Conservation (phyloP, 1,284 basidiomycete species). For the Puccinia novopanici region DNA sequence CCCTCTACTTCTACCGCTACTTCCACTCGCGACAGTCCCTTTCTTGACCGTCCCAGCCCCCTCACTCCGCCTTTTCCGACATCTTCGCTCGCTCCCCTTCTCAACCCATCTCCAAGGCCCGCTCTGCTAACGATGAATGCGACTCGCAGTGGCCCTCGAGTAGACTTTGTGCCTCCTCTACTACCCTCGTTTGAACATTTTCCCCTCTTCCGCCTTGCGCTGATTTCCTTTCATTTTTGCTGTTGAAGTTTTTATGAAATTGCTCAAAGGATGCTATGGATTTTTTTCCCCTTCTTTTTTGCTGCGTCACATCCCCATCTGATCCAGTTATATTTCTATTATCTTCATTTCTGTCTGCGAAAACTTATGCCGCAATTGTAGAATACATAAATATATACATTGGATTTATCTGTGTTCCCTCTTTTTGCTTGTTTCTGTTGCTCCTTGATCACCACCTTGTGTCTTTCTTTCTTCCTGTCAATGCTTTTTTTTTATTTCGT, state of each 20-base stretch:
- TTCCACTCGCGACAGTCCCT: slow-evolving; percentile 33
- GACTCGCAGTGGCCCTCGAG: slow-evolving; percentile 17
- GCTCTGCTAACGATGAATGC: slow-evolving; percentile 20
- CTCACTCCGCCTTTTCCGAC: slow-evolving; percentile 38
- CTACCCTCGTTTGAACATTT: neutral
- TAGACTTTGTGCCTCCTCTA: slow-evolving; percentile 8
- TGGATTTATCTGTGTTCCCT: neutral
- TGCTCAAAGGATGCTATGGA: neutral
- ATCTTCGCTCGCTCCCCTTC: slow-evolving; percentile 32
- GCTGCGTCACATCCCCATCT: neutral
- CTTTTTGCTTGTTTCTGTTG: no score
- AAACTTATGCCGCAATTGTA: neutral
- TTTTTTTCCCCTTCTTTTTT: no score
- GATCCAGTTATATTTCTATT: neutral
- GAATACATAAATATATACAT: neutral
- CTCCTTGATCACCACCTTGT: no score
- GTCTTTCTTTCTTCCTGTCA: no score
- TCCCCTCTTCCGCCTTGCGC: neutral
- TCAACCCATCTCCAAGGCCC: slow-evolving; percentile 33
- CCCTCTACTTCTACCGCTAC: slow-evolving; percentile 24
- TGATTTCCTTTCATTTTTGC: no score
- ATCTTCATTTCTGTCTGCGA: neutral
- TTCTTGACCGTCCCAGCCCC: slow-evolving; percentile 28
- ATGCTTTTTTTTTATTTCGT: no score
- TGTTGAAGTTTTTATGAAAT: no score